phyloP scores from a whole-genome alignment of 2,329 filamentous ascomycete species.

The Cryphonectria parasitica region DNA sequence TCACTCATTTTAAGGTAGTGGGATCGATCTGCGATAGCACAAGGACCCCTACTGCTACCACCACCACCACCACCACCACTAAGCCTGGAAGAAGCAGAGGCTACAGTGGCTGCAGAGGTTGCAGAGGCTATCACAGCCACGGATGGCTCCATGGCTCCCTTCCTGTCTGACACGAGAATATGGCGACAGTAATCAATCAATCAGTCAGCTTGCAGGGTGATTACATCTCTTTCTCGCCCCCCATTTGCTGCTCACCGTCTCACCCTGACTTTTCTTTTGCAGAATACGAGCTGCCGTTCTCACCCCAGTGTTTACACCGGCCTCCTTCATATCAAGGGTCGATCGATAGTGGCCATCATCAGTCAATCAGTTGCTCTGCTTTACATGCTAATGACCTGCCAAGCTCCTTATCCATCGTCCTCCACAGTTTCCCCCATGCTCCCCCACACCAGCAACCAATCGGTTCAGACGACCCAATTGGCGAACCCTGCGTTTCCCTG shows the following conservation, averaged over 20 bases:
- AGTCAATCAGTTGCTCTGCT: neutral
- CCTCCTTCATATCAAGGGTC: too few species aligned
- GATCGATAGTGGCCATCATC: neutral
- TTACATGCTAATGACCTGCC: neutral
- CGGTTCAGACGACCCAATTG: neutral
- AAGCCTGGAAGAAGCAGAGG: neutral
- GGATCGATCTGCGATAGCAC: neutral
- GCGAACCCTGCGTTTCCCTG: slow-evolving; percentile 1
- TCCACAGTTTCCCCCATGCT: neutral
- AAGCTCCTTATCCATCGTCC: neutral
- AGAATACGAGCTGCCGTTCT: slow-evolving; percentile 1
- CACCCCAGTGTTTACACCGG: neutral
- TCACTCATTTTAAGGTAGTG: slow-evolving; percentile 4
- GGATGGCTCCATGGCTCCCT: neutral
- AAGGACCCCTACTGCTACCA: neutral
- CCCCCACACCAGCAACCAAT: slow-evolving; percentile 5
- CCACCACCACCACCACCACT: neutral
- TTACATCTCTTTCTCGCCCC: neutral
- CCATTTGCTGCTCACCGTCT: neutral
- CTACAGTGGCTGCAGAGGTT: neutral
- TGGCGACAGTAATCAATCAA: neutral
- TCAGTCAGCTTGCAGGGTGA: too few species aligned
- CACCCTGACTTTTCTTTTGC: neutral
- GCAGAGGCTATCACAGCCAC: neutral
- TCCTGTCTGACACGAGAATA: neutral